Percentiles rank a stretch among this genome's conserved stretches.
Conservation (phyloP, 257 asterid genomes). For the Ajuga chamaepitys region DNA sequence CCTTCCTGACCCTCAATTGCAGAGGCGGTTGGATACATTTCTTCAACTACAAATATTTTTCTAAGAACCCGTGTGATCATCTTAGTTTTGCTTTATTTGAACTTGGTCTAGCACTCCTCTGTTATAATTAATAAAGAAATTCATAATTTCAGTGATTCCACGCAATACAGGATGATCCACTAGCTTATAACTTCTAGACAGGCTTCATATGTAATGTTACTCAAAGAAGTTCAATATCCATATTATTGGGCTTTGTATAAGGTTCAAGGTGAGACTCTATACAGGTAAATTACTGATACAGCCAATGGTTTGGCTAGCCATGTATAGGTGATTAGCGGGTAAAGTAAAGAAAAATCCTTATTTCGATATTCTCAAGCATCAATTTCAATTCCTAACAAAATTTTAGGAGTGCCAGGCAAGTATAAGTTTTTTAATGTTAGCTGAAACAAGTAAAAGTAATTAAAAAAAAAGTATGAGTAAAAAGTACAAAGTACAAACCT, state of each 20-base stretch:
- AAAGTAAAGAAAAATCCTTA: neutral
- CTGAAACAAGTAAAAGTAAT: neutral
- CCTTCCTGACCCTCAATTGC: neutral
- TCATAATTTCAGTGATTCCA: neutral
- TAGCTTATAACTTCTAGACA: neutral
- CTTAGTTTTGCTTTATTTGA: neutral
- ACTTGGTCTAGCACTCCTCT: neutral
- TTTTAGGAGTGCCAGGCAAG: neutral
- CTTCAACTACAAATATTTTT: neutral
- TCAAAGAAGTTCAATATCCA: neutral
- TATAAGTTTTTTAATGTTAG: neutral
- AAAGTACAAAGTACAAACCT: slow-evolving; percentile 40
- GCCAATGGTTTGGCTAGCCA: neutral
- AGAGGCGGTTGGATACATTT: slow-evolving; percentile 10
- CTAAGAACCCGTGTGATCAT: neutral
- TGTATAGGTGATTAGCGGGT: neutral
- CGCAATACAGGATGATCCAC: neutral
- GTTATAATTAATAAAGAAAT: neutral
- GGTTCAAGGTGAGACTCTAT: neutral
- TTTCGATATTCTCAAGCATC: neutral
- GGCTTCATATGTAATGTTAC: neutral
- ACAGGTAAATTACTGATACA: neutral
- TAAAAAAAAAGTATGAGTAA: neutral
- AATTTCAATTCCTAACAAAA: neutral
- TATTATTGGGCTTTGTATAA: neutral